phyloP scores from a whole-genome alignment of 208 protist species.

The Ichthyophonus hoferi region DNA sequence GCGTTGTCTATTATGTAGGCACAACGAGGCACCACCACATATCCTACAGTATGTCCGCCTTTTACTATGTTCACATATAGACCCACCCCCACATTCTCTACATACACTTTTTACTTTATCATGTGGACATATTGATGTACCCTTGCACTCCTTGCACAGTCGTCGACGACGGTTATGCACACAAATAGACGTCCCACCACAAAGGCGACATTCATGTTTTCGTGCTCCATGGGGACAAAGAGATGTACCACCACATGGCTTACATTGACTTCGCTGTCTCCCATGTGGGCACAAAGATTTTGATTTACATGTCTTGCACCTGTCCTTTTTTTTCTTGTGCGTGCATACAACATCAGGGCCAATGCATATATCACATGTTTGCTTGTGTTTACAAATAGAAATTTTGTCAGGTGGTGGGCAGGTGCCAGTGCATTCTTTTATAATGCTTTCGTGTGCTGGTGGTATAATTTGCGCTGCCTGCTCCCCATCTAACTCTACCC shows the following conservation, averaged over 20 bases:
- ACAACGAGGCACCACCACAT: neutral
- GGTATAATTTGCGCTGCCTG: too few species aligned
- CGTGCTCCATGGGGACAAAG: neutral
- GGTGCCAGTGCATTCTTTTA: too few species aligned
- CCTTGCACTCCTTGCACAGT: neutral
- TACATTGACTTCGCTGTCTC: neutral
- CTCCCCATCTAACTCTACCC: too few species aligned
- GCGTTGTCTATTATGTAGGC: neutral
- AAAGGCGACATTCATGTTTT: neutral
- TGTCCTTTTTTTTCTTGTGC: conserved; percentile 9
- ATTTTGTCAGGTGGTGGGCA: too few species aligned
- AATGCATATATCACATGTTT: too few species aligned
- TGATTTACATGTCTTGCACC: neutral
- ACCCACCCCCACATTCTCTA: neutral
- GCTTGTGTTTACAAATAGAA: too few species aligned
- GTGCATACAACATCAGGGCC: neutral
- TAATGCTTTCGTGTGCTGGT: too few species aligned
- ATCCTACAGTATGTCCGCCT: neutral
- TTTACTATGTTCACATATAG: neutral
- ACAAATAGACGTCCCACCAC: neutral
- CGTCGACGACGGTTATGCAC: neutral
- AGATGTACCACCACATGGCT: neutral
- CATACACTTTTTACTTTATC: neutral
- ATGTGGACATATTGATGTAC: neutral
- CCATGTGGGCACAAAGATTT: neutral